These are phyloP conservation scores for Polygonum aviculare DNA, from an alignment of 148 eudicot species.

Conservation along the genomic window DNA sequence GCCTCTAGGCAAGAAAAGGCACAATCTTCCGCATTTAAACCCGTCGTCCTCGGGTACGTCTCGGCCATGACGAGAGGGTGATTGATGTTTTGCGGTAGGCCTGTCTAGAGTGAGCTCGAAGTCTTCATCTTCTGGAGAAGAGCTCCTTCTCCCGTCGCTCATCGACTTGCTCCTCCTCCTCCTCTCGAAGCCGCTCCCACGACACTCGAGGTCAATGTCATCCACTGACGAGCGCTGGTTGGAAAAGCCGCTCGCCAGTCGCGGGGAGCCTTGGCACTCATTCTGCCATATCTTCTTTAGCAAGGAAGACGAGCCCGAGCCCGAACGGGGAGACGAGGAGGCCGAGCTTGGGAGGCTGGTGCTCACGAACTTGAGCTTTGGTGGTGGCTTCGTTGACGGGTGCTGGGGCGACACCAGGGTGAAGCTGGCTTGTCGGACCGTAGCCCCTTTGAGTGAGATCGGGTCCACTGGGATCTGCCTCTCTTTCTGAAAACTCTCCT, in stretches of 20 bases:
- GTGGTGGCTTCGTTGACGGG: constrained; percentile 14
- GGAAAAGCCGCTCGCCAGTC: background rate
- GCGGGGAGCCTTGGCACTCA: background rate
- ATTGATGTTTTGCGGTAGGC: background rate
- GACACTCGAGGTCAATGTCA: constrained; percentile 28
- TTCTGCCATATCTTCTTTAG: constrained; percentile 28
- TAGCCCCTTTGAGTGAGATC: constrained; percentile 44
- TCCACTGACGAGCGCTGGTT: constrained; percentile 45
- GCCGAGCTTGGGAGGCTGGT: constrained; percentile 57
- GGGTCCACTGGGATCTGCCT: constrained; percentile 75
- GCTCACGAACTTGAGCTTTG: constrained; percentile 43
- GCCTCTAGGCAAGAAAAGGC: constrained; percentile 74
- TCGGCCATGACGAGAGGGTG: constrained; percentile 1
- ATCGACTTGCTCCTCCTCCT: constrained; percentile 49
- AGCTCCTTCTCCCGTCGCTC: constrained; percentile 38
- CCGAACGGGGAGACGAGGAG: constrained; percentile 36
- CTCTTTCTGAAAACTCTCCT: constrained; percentile 28
- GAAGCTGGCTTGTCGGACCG: constrained; percentile 25
- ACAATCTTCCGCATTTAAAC: constrained; percentile 70
- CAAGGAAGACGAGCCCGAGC: constrained; percentile 5
- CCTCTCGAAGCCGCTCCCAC: constrained; percentile 29
- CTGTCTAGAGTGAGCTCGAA: background rate
- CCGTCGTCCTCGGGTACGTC: constrained; percentile 24
- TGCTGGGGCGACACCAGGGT: constrained; percentile 18
- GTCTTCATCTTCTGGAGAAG: constrained; percentile 22